Base-by-base conservation (phyloP, 495 filamentous ascomycete genomes). In the Talaromyces borbonicus region DNA sequence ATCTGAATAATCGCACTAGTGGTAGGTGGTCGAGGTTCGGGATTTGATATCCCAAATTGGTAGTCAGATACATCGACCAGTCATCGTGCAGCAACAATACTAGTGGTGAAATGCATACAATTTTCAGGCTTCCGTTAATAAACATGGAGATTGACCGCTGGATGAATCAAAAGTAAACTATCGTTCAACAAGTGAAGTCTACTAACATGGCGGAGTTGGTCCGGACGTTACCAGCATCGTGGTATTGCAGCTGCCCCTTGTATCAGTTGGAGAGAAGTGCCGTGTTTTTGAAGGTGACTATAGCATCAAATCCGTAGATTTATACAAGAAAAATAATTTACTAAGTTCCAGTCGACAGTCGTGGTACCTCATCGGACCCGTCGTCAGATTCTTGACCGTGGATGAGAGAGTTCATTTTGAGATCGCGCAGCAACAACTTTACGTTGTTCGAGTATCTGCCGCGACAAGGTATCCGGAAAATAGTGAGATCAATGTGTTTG, bases 331-430 rank as follows among this genome's bases (percentile, higher is more conserved):
- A n/a, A n/a, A n/a, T n/a, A n/a, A n/a, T n/a, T 16, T 38, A 3
- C 35, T 38, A 22, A 38, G 8, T 38, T 5, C 5, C 19, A 20
- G 8, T 11, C 16, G 1, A 32, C 45, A 79, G 74, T 69, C 76
- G 23, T 80, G 77, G 77, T 77, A 80, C 57, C 61, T 79, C 24
- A 66, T 80, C n/a, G 77, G 76, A n/a, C 76, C 77, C 0, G 62
- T 79, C 14, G 78, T 74, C 14, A 56, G 69, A 46, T 80, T 80
- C 54, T 59, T 66, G 33, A 54, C 56, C 7, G 53, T 62, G 16
- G 62, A 63, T 4, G 68, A 74, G 43, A 61, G 63, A 33, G 65
- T 77, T 8, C 48, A 56, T 11, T 80, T 79, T 54, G 76, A 80
- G 42, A 62, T 79, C 32, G 75, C 76, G 1, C 76, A 78, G 56